A percentile compares a stretch with the other conserved stretches of the same genome.
These are phyloP conservation scores for Tricholoma furcatifolium DNA, from an alignment of 768 basidiomycete species.

Conservation along the genomic window DNA sequence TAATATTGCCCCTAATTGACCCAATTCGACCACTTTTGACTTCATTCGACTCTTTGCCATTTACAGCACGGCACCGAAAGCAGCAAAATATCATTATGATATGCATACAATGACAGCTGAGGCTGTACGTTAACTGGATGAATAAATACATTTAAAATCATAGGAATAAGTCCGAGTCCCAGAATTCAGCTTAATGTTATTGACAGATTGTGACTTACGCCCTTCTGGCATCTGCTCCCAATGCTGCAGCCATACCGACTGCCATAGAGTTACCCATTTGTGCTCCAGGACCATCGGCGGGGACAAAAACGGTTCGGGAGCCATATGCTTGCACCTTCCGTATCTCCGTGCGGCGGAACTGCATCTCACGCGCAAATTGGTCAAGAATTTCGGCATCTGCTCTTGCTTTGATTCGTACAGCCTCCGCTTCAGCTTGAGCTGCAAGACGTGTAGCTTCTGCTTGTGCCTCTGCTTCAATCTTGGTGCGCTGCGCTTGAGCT, in stretches of 20 bases:
- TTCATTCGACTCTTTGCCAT: slow-evolving; percentile 1
- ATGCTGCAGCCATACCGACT: slow-evolving; percentile 65
- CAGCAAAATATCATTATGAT: not conserved
- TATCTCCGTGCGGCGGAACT: slow-evolving; percentile 65
- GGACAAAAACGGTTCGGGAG: slow-evolving; percentile 65
- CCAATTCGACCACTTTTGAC: not conserved
- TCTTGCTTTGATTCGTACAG: slow-evolving; percentile 58
- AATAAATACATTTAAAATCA: not conserved
- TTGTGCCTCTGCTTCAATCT: slow-evolving; percentile 74
- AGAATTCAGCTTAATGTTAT: no score
- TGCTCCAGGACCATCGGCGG: slow-evolving; percentile 56
- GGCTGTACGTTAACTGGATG: not conserved
- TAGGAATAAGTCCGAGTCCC: not conserved
- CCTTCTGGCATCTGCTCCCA: slow-evolving; percentile 44
- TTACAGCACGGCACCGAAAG: not conserved
- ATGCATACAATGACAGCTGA: not conserved
- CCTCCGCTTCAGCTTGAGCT: slow-evolving; percentile 73
- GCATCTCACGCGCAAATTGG: slow-evolving; percentile 76
- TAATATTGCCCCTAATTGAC: slow-evolving; percentile 12
- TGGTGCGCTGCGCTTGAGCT: slow-evolving; percentile 67
- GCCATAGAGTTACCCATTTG: slow-evolving; percentile 65
- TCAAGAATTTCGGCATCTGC: slow-evolving; percentile 65
- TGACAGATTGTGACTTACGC: not conserved
- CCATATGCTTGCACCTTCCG: slow-evolving; percentile 65
- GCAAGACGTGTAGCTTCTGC: slow-evolving; percentile 76